Base-by-base conservation (phyloP, 306 rosid species). In the Neltuma alba region DNA sequence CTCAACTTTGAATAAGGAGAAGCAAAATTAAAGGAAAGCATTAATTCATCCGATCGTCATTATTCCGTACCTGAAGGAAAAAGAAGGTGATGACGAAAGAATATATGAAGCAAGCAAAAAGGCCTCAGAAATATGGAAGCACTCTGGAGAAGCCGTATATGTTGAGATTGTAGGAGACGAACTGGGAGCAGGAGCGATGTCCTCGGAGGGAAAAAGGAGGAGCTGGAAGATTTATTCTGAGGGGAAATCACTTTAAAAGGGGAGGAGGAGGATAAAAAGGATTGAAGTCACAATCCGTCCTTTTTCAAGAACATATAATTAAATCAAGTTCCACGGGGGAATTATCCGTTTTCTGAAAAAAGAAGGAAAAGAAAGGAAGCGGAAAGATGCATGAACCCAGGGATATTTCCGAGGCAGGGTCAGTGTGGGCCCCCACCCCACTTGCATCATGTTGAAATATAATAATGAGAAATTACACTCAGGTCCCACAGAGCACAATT, bases 351-450 rank as follows among this genome's bases (percentile, higher is more conserved):
- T 82, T 80, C 57, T 83, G 81, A 77, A 83, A 77, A 1, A 48
- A 50, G n/a, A 55, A 79, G 72, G 82, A 66, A 76, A 80, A 13
- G 21, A 38, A 27, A 13, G 34, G 60, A 12, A 70, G 70, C 44
- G 37, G 85, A 74, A 74, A 80, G 89, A 34, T 86, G 85, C 89
- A 80, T 80, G 89, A 77, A 86, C 85, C 88, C 77, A 64, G 38
- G 55, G 28, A 48, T 72, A 67, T 72, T 73, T 62, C 63, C 21
- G 14, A 33, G 41, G 61, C 30, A 54, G 61, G n/a, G 7, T 52
- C 64, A 1, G 33, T 64, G 83, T 79, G 85, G 86, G 63, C 15
- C 87, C 87, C 67, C 12, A 5, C 75, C 31, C 31, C 70, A 42
- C 28, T 18, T n/a, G 0, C 0, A 62, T 62, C 16, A 31, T 5